phyloP scores from a whole-genome alignment of 192 early-diverging fungal species.

The Piromyces finnis region DNA sequence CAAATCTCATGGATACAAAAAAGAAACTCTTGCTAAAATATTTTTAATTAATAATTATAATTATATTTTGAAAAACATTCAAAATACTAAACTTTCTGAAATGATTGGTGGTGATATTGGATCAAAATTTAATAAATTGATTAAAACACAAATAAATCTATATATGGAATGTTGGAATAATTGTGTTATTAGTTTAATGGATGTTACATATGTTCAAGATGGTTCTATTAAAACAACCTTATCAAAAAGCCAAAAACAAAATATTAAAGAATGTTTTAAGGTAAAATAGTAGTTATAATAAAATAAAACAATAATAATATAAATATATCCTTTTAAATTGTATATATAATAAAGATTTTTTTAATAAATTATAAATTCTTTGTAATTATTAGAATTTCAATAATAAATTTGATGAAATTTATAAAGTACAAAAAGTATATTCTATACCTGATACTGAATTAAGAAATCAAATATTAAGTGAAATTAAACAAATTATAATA shows the following conservation, averaged over 20 bases:
- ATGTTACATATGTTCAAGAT: conserved; percentile 48
- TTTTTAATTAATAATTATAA: conserved; percentile 76
- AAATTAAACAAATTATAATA: conserved; percentile 49
- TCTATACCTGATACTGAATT: conserved; percentile 65
- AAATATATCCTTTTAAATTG: too few species aligned
- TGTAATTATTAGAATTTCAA: conserved; percentile 50
- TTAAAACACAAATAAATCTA: conserved; percentile 14
- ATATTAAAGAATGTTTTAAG: conserved; percentile 73
- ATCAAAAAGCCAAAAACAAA: conserved; percentile 43
- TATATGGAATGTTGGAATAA: conserved; percentile 56
- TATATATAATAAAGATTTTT: too few species aligned
- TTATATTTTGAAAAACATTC: conserved; percentile 47
- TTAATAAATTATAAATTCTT: too few species aligned
- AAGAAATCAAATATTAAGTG: conserved; percentile 43
- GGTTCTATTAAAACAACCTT: conserved; percentile 37
- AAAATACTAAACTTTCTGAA: conserved; percentile 20
- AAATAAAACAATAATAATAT: too few species aligned
- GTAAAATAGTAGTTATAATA: too few species aligned
- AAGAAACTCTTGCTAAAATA: conserved; percentile 35
- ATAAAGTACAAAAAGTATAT: conserved; percentile 46
- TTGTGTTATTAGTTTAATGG: conserved; percentile 52
- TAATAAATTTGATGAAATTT: conserved; percentile 57
- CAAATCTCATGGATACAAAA: conserved; percentile 56
- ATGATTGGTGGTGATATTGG: conserved; percentile 26
- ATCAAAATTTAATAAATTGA: conserved; percentile 26